A percentile compares a stretch with the other conserved stretches of the same genome.
Evolutionary conservation across 192 early-diverging fungal genomes (phyloP).

Genomic region (Paraglomus brasilianum): DNA sequence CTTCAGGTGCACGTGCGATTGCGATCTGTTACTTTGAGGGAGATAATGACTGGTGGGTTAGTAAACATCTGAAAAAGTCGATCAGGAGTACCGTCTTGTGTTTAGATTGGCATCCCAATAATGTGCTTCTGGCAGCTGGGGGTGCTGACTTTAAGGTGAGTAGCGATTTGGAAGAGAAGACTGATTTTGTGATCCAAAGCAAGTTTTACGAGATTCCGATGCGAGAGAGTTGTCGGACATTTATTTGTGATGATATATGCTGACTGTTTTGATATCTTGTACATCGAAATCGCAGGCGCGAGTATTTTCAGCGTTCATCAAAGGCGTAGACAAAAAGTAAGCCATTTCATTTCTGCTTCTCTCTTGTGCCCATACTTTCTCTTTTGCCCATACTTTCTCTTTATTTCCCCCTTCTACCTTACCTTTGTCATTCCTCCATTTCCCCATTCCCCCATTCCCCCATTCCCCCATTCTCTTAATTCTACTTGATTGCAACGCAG

Average conservation of each 20-base stretch:
- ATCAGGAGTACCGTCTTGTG: conserved; percentile 86
- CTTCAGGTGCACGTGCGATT: conserved; percentile 87
- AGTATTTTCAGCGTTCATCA: conserved; percentile 94
- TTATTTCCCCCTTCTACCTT: neutral
- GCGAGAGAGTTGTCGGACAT: too few relatives aligned
- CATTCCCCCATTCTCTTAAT: too few relatives aligned
- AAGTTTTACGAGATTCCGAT: too few relatives aligned
- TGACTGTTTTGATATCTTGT: too few relatives aligned
- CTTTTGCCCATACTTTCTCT: neutral
- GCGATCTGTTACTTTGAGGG: conserved; percentile 95
- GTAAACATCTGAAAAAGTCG: conserved; percentile 93
- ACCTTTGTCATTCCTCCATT: too few relatives aligned
- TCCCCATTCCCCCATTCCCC: too few relatives aligned
- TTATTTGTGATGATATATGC: too few relatives aligned
- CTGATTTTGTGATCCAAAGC: neutral
- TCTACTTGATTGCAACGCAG: too few relatives aligned
- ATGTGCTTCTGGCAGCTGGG: conserved; percentile 89
- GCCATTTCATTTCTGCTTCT: neutral
- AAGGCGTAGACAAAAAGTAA: conserved; percentile 88
- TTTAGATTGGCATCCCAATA: conserved; percentile 97
- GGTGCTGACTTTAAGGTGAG: conserved; percentile 74
- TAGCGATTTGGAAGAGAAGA: neutral
- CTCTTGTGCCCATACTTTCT: neutral
- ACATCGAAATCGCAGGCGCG: too few relatives aligned
- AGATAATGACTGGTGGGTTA: conserved; percentile 96